Evolutionary conservation across 371 early-diverging fungal genomes (phyloP), one percentile per base, ranked within the genome.

Genomic region (Circinella minor): DNA sequence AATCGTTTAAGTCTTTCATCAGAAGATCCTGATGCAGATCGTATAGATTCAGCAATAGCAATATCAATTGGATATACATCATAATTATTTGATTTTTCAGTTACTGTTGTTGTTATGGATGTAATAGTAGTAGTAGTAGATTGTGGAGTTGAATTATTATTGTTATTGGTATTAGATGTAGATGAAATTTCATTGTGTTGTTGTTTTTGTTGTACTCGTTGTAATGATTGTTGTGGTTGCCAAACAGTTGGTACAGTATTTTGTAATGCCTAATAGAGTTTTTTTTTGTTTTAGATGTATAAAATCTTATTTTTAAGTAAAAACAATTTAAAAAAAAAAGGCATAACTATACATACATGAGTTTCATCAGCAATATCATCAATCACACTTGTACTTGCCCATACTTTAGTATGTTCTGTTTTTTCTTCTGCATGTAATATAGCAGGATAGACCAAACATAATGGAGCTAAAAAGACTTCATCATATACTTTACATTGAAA

Each of bases 401-500:
- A 78, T 6, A n/a, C 38, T 65, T 71, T 71, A 15, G 61, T 55
- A 15, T 66, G 61, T 27, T 61, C 67, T 38, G 67, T 69, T 59
- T 69, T 74, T 51, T 74, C 71, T 11, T 73, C 67, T 9, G 60
- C 63, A 37, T 75, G 63, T 51, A 84, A 51, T 10, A 90, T 82
- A 17, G 82, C 79, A 3, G 92, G 90, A 69, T 87, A 88, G 51
- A 92, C 84, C 20, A 91, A 62, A 63, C 89, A 86, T 68, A 84
- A 66, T 6, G 96, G 93, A 0, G 95, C 93, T n/a, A 92, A 73
- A 59, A 92, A 89, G 17, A 87, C 90, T 70, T 96, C 96, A 65
- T 94, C 95, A 67, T 94, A 95, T 0, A 93, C 89, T 74, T 96
- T 96, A 77, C 94, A 86, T 66, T 88, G 90, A 68, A 90, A 93